Conservation (phyloP, 345 rosid species). For the Boechera stricta region DNA sequence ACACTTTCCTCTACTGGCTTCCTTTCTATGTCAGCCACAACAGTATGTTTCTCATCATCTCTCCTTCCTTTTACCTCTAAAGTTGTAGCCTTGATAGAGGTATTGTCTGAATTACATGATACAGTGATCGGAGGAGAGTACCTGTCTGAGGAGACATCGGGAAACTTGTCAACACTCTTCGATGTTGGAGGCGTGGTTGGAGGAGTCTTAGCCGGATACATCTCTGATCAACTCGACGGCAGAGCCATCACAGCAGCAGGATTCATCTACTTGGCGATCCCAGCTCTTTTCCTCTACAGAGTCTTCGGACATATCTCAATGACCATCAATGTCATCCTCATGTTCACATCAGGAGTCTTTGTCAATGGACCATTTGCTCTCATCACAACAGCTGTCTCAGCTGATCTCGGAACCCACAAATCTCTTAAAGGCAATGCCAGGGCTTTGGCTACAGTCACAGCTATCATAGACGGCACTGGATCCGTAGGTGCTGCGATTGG, state of each 20-base stretch:
- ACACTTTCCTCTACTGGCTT: slow-evolving; percentile 98
- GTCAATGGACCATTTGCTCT: slow-evolving; percentile 94
- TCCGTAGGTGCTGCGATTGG: slow-evolving; percentile 97
- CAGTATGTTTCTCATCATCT: slow-evolving; percentile 49
- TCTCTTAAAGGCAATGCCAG: slow-evolving; percentile 86
- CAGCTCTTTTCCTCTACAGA: slow-evolving; percentile 84
- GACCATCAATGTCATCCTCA: slow-evolving; percentile 61
- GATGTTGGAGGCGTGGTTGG: slow-evolving; percentile 98
- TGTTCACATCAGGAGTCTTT: slow-evolving; percentile 81
- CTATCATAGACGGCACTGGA: slow-evolving; percentile 97
- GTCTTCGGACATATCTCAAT: slow-evolving; percentile 78
- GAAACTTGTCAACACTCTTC: slow-evolving; percentile 83
- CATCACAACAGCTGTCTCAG: slow-evolving; percentile 96
- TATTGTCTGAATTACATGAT: slow-evolving; percentile 20
- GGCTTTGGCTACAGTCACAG: slow-evolving; percentile 94
- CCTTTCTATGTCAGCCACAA: slow-evolving; percentile 96
- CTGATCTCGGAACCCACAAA: slow-evolving; percentile 93
- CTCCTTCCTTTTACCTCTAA: background rate
- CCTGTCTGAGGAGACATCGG: slow-evolving; percentile 72
- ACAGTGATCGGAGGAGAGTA: slow-evolving; percentile 89
- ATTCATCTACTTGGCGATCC: slow-evolving; percentile 90
- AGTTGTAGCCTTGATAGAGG: background rate
- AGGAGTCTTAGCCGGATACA: slow-evolving; percentile 86
- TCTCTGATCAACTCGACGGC: slow-evolving; percentile 79
- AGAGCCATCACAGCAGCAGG: slow-evolving; percentile 94